phyloP scores from a whole-genome alignment of 305 asterid species.

The Fraxinus albicans region DNA sequence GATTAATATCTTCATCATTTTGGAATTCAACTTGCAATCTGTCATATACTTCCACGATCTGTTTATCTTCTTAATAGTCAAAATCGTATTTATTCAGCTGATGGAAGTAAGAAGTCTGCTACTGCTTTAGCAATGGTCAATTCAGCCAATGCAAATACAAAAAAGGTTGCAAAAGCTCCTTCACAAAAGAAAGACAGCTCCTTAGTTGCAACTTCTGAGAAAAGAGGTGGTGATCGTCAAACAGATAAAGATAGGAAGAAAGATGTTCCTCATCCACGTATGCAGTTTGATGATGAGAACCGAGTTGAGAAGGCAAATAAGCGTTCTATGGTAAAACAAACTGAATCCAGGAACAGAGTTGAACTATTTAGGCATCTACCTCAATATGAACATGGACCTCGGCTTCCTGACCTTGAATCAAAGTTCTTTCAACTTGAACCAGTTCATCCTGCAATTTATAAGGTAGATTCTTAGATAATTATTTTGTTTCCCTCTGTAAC shows the following conservation, averaged over 20 bases:
- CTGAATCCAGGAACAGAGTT: slow-evolving; percentile 73
- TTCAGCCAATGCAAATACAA: slow-evolving; percentile 44
- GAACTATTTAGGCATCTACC: slow-evolving; percentile 90
- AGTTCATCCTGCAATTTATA: slow-evolving; percentile 79
- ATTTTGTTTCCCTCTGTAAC: background rate
- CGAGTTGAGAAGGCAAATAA: slow-evolving; percentile 91
- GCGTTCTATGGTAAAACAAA: slow-evolving; percentile 79
- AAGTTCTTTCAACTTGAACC: slow-evolving; percentile 70
- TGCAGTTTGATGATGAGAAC: slow-evolving; percentile 85
- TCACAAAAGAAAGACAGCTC: slow-evolving; percentile 63
- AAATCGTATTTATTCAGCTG: slow-evolving; percentile 43
- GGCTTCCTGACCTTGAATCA: slow-evolving; percentile 65
- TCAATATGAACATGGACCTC: slow-evolving; percentile 85
- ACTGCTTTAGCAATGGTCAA: slow-evolving; percentile 39
- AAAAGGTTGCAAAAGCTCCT: slow-evolving; percentile 49
- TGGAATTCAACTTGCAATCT: background rate
- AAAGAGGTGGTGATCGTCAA: slow-evolving; percentile 57
- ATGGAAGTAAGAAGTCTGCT: slow-evolving; percentile 51
- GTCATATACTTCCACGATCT: background rate
- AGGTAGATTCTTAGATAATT: slow-evolving; percentile 43
- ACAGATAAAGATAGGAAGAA: slow-evolving; percentile 81
- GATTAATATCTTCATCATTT: background rate
- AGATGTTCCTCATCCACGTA: slow-evolving; percentile 82
- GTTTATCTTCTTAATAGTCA: slow-evolving; percentile 1
- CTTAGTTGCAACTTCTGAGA: slow-evolving; percentile 60